Evolutionary conservation across 306 rosid species (phyloP), one percentile per base, ranked within the genome.

Genomic region (Castanea sativa): DNA sequence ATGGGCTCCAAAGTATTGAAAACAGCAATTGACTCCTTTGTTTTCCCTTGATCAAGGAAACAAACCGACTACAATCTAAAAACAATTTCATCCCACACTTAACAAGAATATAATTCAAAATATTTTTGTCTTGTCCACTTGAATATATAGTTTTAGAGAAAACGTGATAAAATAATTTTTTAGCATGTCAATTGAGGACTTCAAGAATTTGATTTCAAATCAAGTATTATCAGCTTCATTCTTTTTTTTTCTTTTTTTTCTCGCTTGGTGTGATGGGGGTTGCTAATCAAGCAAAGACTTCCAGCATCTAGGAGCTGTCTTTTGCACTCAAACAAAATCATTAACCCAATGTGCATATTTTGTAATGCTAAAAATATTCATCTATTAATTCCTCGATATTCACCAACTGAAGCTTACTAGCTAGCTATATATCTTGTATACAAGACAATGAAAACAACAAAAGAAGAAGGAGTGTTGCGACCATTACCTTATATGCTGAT

Each of bases 401-500:
- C 79, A 33, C 43, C 78, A 30, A 18, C 52, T 72, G 60, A 76
- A 76, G 67, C 73, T 33, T 60, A 33, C 41, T 43, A 32, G 5
- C 18, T 11, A 63, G 53, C 16, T 3, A 61, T 38, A 5, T 56
- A 76, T 25, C 59, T 60, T 55, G 73, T 75, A 56, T 67, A 69
- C 6, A 73, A 56, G 73, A 76, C 70, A 76, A 53, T 63, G 76
- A 35, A 74, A 69, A 71, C 56, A 71, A 55, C 70, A 73, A 80
- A 45, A 64, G 23, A 70, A 35, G 71, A 33, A 18, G 20, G 10
- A 64, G 25, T 20, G 12, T 55, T 76, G 64, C 71, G 68, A 74
- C 59, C 55, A 45, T 78, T 74, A 78, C 83, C 88, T 81, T 73
- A 20, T 73, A 79, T 35, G 71, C 23, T 67, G 70, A 45, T 52